These are phyloP conservation scores for Lagenidium giganteum DNA, from an alignment of 352 stramenopile genomes.

Conservation along the genomic window DNA sequence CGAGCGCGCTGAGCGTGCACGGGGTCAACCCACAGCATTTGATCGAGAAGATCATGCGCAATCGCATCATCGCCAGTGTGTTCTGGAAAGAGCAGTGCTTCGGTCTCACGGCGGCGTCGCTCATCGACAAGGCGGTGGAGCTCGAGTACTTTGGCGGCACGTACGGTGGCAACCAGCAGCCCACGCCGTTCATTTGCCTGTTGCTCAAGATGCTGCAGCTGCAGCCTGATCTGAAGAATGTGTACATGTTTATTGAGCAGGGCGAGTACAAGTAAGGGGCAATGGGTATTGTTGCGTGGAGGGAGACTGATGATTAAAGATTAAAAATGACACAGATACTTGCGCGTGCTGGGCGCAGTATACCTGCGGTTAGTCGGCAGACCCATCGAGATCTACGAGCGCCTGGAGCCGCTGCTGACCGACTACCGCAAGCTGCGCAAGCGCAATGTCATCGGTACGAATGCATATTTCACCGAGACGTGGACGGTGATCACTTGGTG, in stretches of 20 bases:
- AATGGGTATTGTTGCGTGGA: not conserved
- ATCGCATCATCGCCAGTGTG: slow-evolving; percentile 92
- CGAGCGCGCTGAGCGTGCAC: slow-evolving; percentile 88
- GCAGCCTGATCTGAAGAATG: slow-evolving; percentile 94
- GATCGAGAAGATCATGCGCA: slow-evolving; percentile 98
- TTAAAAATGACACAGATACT: slow-evolving; percentile 62
- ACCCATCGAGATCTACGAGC: slow-evolving; percentile 88
- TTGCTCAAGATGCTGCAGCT: slow-evolving; percentile 98
- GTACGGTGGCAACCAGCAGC: slow-evolving; percentile 94
- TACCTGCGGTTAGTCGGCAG: slow-evolving; percentile 95
- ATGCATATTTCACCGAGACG: not conserved
- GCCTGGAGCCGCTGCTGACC: slow-evolving; percentile 94
- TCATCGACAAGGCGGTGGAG: slow-evolving; percentile 96
- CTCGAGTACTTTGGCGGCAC: slow-evolving; percentile 91
- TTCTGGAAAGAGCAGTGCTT: slow-evolving; percentile 99
- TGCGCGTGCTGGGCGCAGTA: slow-evolving; percentile 93
- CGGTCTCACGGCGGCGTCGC: slow-evolving; percentile 92
- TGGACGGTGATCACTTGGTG: not conserved
- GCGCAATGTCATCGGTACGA: slow-evolving; percentile 67
- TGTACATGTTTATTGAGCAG: slow-evolving; percentile 94
- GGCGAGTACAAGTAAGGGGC: slow-evolving; percentile 93
- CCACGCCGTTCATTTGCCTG: slow-evolving; percentile 97
- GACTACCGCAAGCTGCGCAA: slow-evolving; percentile 95
- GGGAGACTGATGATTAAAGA: not conserved
- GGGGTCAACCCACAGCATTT: slow-evolving; percentile 97